Base-by-base conservation (phyloP, 2,329 filamentous ascomycete genomes). In the Hypocreales sp. region DNA sequence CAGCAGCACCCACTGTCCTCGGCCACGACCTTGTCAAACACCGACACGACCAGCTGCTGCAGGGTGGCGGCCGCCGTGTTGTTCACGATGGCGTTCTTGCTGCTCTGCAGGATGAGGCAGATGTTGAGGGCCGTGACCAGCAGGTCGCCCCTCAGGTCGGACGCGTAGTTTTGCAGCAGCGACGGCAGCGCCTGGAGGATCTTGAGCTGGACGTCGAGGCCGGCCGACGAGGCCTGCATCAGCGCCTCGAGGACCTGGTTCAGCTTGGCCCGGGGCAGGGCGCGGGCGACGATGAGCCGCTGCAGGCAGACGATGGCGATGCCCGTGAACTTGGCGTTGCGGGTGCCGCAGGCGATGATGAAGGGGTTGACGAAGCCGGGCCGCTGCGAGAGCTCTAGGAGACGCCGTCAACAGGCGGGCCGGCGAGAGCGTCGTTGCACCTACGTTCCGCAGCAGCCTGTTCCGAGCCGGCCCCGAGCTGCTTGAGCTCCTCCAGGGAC, bases 41-140 rank as follows among this genome's bases (percentile, higher is more conserved):
- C 79, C 1, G 81, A 79, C 18, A 90, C 82, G 7, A 95, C 76
- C 10, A 98, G 67, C 50, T 95, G 90, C 52, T 94, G 87, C 29
- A 98, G 60, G 3, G 90, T 95, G n/a, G 90, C 90, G 15, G 87
- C 83, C 8, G 90, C 90, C 1, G 92, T 95, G 41, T 92, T 92
- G 46, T 87, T 92, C 40, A 98, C 84, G 27, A 92, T 84, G 15
- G 77, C 73, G 56, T 86, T 92, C 55, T 94, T 95, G 51, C 80
- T 90, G 31, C 73, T 78, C 53, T 95, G 86, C 26, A 98, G 56
- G 27, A 82, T 78, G 34, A 90, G 90, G 55, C 90, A 95, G 46
- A 93, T 82, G 47, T 92, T 86, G 38, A 98, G 56, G 1, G 81
- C 72, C 8, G 72, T 82, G 16, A 83, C 79, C 21, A 98, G 64